Conservation (phyloP, 305 asterid genomes). For the Coffea humblotiana region DNA sequence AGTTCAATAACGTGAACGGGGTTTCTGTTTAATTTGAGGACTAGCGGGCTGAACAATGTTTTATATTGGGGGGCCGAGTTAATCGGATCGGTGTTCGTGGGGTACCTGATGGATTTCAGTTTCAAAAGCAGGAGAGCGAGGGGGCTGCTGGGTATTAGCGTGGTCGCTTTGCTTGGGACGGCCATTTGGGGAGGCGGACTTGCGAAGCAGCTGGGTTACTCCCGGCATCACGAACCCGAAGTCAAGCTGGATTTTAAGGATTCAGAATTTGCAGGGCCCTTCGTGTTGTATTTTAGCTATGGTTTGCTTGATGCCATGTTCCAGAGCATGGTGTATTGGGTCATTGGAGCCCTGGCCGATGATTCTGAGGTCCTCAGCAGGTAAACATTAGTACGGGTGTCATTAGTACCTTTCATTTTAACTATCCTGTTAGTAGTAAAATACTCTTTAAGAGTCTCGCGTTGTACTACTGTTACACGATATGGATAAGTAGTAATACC, state of each 20-base stretch:
- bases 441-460: no score
- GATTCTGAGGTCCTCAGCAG: conserved; percentile 91
- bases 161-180: conserved; percentile 68
- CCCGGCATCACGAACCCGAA: conserved; percentile 36
- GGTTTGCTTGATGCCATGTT: conserved; percentile 95
- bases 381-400: conserved; percentile 18
- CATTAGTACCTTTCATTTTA: no score
- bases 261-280: conserved; percentile 70
- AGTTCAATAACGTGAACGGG: conserved; percentile 82
- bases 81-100: conserved; percentile 77
- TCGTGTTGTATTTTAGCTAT: conserved; percentile 73
- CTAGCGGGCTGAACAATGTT: conserved; percentile 77
- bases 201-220: conserved; percentile 64
- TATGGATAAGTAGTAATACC: no score
- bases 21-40: conserved; percentile 67
- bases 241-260: conserved; percentile 70
- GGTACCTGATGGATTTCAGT: conserved; percentile 76
- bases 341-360: conserved; percentile 86
- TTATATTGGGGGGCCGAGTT: conserved; percentile 97
- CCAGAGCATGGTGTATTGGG: conserved; percentile 94
- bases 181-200: conserved; percentile 94
- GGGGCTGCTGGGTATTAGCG: conserved; percentile 62
- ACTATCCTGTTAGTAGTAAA: no score
- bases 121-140: conserved; percentile 75
- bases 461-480: no score